Evolutionary conservation across 257 asterid species (phyloP).

Genomic region (Leonotis leonurus): DNA sequence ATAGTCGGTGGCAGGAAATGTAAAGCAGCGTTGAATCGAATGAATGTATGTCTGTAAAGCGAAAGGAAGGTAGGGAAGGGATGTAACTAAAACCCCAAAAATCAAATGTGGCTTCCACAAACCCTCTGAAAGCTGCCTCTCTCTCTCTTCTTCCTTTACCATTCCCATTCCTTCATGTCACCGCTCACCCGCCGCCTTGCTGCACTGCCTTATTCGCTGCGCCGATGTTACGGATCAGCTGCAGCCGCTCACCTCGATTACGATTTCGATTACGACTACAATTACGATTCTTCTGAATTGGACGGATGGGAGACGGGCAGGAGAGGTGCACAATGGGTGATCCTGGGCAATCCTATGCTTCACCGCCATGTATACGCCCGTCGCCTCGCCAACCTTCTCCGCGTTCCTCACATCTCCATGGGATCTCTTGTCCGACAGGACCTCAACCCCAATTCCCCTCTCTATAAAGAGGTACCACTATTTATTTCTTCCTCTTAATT

Average conservation of each 20-base stretch:
- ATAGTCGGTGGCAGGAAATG: conserved; percentile 18
- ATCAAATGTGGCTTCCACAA: conserved; percentile 5
- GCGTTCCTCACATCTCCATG: conserved; percentile 88
- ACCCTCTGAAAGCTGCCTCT: background rate
- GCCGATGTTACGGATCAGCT: conserved; percentile 57
- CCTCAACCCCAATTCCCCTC: conserved; percentile 68
- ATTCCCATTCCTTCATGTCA: conserved; percentile 33
- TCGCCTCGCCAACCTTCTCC: conserved; percentile 68
- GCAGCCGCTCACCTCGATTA: conserved; percentile 65
- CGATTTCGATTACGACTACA: conserved; percentile 28
- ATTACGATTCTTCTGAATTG: conserved; percentile 42
- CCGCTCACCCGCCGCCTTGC: conserved; percentile 53
- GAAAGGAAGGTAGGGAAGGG: no score
- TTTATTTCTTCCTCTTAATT: no score
- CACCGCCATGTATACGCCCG: conserved; percentile 74
- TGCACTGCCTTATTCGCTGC: conserved; percentile 25
- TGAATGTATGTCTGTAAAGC: no score
- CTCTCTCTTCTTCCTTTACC: background rate
- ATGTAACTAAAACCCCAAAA: conserved; percentile 36
- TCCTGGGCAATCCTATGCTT: conserved; percentile 79
- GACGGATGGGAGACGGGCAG: conserved; percentile 44
- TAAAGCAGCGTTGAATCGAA: conserved; percentile 11
- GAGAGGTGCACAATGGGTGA: conserved; percentile 90
- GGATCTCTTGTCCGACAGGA: conserved; percentile 81
- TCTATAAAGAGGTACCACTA: conserved; percentile 73